A percentile compares a stretch with the other conserved stretches of the same genome.
These are phyloP conservation scores for Botrytis fabae DNA, from an alignment of 2,329 filamentous ascomycete genomes.

Conservation along the genomic window DNA sequence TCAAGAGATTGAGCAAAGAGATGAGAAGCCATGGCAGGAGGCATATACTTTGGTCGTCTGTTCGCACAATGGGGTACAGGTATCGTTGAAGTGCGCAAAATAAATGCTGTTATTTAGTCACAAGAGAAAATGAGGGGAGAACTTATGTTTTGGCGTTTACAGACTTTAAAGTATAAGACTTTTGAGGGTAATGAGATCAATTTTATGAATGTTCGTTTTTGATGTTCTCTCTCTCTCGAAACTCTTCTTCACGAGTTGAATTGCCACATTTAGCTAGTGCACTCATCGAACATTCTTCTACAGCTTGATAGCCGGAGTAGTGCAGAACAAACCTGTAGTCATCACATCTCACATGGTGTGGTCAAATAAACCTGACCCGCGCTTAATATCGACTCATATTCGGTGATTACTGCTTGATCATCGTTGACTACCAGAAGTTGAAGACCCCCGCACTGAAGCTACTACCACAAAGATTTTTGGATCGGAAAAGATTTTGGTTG, in stretches of 20 bases:
- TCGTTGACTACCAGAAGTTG: not conserved
- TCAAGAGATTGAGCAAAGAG: slow-evolving; percentile 12
- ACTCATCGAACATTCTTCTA: not conserved
- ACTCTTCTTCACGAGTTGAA: not conserved
- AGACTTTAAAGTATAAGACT: not conserved
- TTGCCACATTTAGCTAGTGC: not conserved
- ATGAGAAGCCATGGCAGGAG: slow-evolving; percentile 20
- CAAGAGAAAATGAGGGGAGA: not conserved
- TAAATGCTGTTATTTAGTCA: not conserved
- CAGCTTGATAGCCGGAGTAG: not conserved
- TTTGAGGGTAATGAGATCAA: not conserved
- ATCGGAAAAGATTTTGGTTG: not conserved
- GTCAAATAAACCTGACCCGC: not conserved
- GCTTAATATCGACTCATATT: not conserved
- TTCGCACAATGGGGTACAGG: slow-evolving; percentile 13
- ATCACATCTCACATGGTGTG: not conserved
- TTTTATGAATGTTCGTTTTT: not conserved
- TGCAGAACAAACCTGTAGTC: not conserved
- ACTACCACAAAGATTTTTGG: not conserved
- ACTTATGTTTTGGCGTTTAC: not conserved
- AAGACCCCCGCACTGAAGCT: not conserved
- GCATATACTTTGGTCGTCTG: slow-evolving; percentile 16
- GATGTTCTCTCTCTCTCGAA: not conserved
- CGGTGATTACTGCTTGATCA: not conserved
- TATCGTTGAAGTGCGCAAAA: not conserved